Evolutionary conservation across 192 early-diverging fungal species (phyloP), one percentile per base, ranked within the genome.

Genomic region (Dissophora ornata): DNA sequence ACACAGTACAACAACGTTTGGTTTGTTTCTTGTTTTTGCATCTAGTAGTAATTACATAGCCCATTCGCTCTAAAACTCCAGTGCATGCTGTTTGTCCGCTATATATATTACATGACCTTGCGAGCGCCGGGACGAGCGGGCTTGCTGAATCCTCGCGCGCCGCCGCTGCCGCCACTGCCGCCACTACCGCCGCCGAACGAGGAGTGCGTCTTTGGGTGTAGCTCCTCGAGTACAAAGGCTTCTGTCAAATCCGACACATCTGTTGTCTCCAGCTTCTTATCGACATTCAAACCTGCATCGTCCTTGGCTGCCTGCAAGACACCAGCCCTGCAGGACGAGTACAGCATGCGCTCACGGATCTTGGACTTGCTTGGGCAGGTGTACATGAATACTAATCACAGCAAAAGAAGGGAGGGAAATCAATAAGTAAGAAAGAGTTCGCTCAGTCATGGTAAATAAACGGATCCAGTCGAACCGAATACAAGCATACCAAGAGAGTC

Each of bases 271-370:
- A 88, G 54, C 77, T 90, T 93, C 79, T 89, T 88, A 16, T 79
- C 81, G 7, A 94, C 81, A 25, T 78, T 57, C 22, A 94, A 48
- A 9, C 78, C 85, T 42, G 84, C 62, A 19, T 83, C 79, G 3
- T 82, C 81, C 74, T 89, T 84, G 22, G 88, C 84, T 42, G 60
- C 81, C 10, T 79, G 63, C 41, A 92, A 62, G 21, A 95, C 83
- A 30, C 82, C 88, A 19, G 81, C 71, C 45, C 90, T 85, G 47
- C 88, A 91, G 0, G 94, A 86, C 11, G 94, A 94, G 79, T 94
- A 96, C 32, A 95, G 62, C 97, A 97, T 98, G n/a, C 91, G 85
- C 46, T 94, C 87, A 40, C 92, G 89, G 57, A 98, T 90, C 77
- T 93, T 94, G 53, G 92, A 90, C 9, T 79, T 58, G 25, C 88